Evolutionary conservation across 1,284 basidiomycete genomes (phyloP), one percentile per base, ranked within the genome.

Genomic region (Volvariella volvacea): DNA sequence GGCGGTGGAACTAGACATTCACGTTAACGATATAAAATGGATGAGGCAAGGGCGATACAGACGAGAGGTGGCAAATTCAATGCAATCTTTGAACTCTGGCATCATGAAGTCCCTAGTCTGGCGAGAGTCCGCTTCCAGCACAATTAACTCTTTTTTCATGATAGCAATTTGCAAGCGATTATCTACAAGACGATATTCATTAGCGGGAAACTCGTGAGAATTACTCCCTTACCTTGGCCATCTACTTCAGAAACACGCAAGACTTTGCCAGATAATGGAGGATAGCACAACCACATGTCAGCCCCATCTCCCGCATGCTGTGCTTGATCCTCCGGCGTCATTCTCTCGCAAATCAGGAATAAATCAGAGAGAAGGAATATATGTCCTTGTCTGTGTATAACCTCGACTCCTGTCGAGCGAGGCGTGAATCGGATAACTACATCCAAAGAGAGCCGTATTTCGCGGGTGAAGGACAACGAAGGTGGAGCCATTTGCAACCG

Each of bases 211-310:
- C n/a, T n/a, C n/a, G n/a, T n/a, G n/a, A n/a, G n/a, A n/a, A n/a
- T n/a, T n/a, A n/a, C n/a, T n/a, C n/a, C 50, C 55, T 41, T 21
- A 62, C 83, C 75, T 70, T 72, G 70, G 34, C 73, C 78, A 45
- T 73, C 67, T 3, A 81, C 69, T 54, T 83, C 84, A 20, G 66
- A 70, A n/a, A 85, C 79, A 51, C 77, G 76, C 44, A 98, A 70
- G 57, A 97, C 92, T 62, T 97, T 98, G 3, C 93, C 94, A 6
- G 96, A 88, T 42, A 99, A 68, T 2, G 96, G 96, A 16, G 96
- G 96, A 67, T 96, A 99, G 51, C 88, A 80, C 42, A 99, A 69
- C 83, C 87, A 92, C 83, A 96, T 89, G 59, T 97, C 92, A 4
- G 83, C 74, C 44, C 80, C 81, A 48, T 73, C 73, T 22, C 68